phyloP scores from a whole-genome alignment of 805 yeast genomes.

The Candida alai region DNA sequence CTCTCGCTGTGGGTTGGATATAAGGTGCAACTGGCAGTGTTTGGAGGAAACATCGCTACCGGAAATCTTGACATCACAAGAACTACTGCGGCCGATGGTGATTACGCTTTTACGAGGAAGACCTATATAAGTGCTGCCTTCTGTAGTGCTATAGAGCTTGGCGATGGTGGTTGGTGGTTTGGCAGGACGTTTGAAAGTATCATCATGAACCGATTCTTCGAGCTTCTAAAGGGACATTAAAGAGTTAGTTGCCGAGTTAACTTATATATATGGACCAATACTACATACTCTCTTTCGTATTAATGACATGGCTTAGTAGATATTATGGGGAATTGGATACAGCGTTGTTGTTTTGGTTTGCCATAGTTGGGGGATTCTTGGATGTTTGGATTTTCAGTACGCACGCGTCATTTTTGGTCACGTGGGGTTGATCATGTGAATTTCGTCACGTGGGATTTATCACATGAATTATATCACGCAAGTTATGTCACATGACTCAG shows the following conservation, averaged over 20 bases:
- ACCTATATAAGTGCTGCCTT: constrained; percentile 15
- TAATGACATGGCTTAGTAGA: constrained; percentile 19
- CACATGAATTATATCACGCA: no score
- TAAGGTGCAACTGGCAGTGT: constrained; percentile 51
- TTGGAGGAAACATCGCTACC: constrained; percentile 62
- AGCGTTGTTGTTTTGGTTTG: no score
- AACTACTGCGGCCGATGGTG: constrained; percentile 52
- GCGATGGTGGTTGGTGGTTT: constrained; percentile 14
- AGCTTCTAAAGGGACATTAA: background rate
- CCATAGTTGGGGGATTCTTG: no score
- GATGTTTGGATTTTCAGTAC: no score
- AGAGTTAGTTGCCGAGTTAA: constrained; percentile 1
- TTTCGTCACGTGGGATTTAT: no score
- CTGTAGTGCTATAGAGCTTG: constrained; percentile 18
- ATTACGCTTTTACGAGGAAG: constrained; percentile 19
- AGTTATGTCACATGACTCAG: no score
- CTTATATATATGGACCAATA: constrained; percentile 20
- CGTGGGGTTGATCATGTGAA: no score
- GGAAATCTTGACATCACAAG: constrained; percentile 52
- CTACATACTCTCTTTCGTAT: constrained; percentile 25
- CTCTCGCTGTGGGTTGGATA: constrained; percentile 20
- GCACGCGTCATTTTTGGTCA: no score
- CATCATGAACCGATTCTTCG: no score
- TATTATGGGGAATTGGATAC: no score
- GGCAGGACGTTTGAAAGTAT: constrained; percentile 7